phyloP scores from a whole-genome alignment of 1,284 basidiomycete genomes.

The Xanthoconium separans region DNA sequence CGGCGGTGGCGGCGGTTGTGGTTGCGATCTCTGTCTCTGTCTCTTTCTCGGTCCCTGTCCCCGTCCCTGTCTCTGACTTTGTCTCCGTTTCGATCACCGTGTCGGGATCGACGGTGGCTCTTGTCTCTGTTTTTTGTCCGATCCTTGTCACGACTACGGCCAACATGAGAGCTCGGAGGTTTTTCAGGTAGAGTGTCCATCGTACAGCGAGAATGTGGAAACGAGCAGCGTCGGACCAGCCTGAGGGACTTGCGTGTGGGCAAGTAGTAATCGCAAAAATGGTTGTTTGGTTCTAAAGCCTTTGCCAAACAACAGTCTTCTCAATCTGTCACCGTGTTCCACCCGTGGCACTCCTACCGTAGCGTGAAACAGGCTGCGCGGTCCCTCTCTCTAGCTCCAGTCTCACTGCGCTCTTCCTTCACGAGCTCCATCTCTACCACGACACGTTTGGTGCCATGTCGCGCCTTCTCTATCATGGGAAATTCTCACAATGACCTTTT shows the following conservation, averaged over 20 bases:
- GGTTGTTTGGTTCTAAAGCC: background rate
- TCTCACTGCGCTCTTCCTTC: too few species aligned
- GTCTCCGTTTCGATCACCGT: constrained; percentile 7
- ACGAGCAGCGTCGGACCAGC: background rate
- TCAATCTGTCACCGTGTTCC: too few species aligned
- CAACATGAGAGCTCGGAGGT: constrained; percentile 13
- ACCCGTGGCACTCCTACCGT: too few species aligned
- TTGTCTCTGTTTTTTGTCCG: constrained; percentile 6
- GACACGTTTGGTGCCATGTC: too few species aligned
- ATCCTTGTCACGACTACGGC: constrained; percentile 17
- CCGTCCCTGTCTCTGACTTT: background rate
- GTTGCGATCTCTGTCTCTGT: background rate
- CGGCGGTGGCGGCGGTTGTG: constrained; percentile 2
- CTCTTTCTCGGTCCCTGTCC: background rate
- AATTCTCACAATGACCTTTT: too few species aligned
- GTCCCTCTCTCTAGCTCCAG: too few species aligned
- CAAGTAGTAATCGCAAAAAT: background rate
- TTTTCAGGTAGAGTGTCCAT: constrained; percentile 27
- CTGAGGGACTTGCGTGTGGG: background rate
- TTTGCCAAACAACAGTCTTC: background rate
- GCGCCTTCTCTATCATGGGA: too few species aligned
- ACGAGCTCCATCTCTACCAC: too few species aligned
- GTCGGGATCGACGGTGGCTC: constrained; percentile 11
- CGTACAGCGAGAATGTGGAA: background rate
- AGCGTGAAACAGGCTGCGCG: too few species aligned